Evolutionary conservation across 1,284 basidiomycete species (phyloP), one percentile per base, ranked within the genome.

Genomic region (Ceratobasidium sp.): DNA sequence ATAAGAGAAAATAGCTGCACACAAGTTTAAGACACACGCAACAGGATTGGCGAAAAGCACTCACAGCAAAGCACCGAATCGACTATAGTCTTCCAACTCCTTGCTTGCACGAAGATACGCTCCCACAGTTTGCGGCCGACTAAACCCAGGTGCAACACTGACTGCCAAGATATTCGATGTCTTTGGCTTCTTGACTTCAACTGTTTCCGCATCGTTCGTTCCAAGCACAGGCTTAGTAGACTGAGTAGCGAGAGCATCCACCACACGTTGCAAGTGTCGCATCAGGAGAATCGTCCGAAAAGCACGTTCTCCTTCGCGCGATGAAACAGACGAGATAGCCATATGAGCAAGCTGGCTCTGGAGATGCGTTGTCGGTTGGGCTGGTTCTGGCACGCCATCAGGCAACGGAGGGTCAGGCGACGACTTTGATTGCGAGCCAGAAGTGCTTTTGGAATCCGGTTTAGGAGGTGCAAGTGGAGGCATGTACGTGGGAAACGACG

Each of bases 211-310:
- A 26, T 76, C 53, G n/a, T 28, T 66, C 10, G 63, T 63, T 26
- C 60, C 61, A 8, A 67, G 61, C 39, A 71, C 86, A 1, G 89
- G 87, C 75, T 87, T 87, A 6, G 89, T 88, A 0, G 89, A 84
- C 66, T 89, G 90, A 4, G 86, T 85, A 0, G 77, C 69, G 17
- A 94, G 87, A 0, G 93, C 92, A 79, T 94, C 91, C 17, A 94
- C 85, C 49, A 94, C 87, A 15, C 93, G 90, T 81, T 94, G 93
- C 1, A 94, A 86, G 82, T 94, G 93, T 13, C 91, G 87, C 28
- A 87, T 90, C 39, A 92, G 85, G 65, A 94, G 84, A 53, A 88
- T 83, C 1, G 88, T 88, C 20, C 91, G 89, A 2, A 94, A 85
- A 0, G 93, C 87, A 37, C 92, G 86, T 17, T 85, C 85, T 11